Conservation (phyloP, 352 stramenopile genomes). For the Pythium scleroteichum region DNA sequence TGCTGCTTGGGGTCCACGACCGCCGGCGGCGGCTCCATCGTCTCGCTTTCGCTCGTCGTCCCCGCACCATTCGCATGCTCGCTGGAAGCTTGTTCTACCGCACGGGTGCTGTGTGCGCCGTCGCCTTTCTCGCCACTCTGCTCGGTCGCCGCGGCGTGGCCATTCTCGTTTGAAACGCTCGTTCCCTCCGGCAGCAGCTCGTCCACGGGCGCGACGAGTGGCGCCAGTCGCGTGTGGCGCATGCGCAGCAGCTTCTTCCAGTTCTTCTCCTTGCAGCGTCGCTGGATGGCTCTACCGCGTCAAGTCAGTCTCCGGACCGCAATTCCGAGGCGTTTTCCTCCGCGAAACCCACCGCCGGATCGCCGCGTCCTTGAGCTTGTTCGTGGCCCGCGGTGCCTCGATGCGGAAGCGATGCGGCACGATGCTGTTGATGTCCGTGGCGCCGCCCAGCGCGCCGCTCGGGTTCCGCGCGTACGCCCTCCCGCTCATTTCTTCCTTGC, state of each 20-base stretch:
- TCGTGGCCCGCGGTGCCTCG: slow-evolving; percentile 22
- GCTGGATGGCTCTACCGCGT: slow-evolving; percentile 50
- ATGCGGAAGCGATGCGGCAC: slow-evolving; percentile 64
- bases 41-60: neutral
- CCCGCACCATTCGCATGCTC: neutral
- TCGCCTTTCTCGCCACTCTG: neutral
- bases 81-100: neutral
- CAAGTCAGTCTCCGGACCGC: neutral
- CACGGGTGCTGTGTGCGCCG: neutral
- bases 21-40: slow-evolving; percentile 13
- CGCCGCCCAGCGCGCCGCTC: slow-evolving; percentile 43
- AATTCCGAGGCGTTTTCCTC: slow-evolving; percentile 5
- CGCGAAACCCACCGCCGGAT: slow-evolving; percentile 43
- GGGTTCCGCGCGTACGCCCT: slow-evolving; percentile 66
- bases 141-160: neutral
- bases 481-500: slow-evolving; percentile 51
- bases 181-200: neutral
- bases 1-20: neutral
- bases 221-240: slow-evolving; percentile 35
- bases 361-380: slow-evolving; percentile 42
- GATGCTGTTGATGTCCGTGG: slow-evolving; percentile 57
- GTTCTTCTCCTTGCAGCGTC: slow-evolving; percentile 77
- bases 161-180: no score
- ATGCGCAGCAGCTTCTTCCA: slow-evolving; percentile 76
- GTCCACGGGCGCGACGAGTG: slow-evolving; percentile 10